Evolutionary conservation across 352 stramenopile species (phyloP).

Genomic region (Globisporangium nunn): DNA sequence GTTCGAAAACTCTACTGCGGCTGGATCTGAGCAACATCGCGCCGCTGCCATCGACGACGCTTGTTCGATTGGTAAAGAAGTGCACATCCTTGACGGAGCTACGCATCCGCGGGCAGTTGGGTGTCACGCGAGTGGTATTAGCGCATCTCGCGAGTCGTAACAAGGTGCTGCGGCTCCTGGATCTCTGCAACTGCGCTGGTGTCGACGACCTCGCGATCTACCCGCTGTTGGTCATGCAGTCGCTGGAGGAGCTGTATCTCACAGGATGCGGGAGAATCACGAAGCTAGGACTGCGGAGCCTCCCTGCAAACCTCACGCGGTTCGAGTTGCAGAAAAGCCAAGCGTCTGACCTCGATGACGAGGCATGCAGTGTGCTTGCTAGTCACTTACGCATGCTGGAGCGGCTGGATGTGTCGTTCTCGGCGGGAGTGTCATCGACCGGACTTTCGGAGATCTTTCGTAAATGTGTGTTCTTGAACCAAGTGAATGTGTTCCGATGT

Average conservation of each 20-base stretch:
- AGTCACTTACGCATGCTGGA: conserved; percentile 28
- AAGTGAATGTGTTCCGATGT: conserved; percentile 44
- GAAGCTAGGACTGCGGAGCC: conserved; percentile 28
- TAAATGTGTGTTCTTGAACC: conserved; percentile 33
- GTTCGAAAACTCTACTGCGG: conserved; percentile 17
- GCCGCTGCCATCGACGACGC: conserved; percentile 12
- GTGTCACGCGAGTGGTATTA: conserved; percentile 36
- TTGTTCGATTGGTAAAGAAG: conserved; percentile 34
- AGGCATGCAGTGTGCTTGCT: conserved; percentile 20
- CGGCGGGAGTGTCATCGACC: conserved; percentile 17
- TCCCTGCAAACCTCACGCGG: conserved; percentile 30
- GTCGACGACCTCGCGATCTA: conserved; percentile 63
- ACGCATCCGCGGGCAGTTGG: conserved; percentile 24
- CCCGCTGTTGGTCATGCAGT: conserved; percentile 51
- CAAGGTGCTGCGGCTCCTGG: conserved; percentile 40
- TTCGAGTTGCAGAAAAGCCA: conserved; percentile 24
- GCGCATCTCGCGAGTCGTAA: conserved; percentile 49
- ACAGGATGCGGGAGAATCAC: conserved; percentile 28
- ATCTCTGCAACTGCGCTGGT: conserved; percentile 38
- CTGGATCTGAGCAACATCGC: conserved; percentile 35
- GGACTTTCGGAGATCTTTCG: conserved; percentile 24
- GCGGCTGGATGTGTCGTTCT: conserved; percentile 31
- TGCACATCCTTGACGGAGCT: conserved; percentile 24
- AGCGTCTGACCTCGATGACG: conserved; percentile 19
- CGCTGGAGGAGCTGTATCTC: conserved; percentile 39